Evolutionary conservation across 257 asterid species (phyloP).

Genomic region (Plantago elongata): DNA sequence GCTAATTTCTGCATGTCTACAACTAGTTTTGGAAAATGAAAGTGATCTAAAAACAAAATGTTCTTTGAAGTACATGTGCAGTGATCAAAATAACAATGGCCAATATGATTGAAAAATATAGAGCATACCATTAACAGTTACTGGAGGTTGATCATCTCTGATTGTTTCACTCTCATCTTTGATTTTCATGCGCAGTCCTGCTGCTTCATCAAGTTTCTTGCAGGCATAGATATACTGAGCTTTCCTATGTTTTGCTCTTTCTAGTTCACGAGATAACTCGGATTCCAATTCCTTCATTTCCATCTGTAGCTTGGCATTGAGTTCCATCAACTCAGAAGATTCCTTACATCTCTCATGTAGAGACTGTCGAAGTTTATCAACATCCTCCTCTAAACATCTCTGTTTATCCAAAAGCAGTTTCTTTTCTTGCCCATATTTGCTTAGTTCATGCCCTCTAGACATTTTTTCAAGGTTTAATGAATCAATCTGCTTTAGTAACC

Average conservation of each 20-base stretch:
- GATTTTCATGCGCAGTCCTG: slow-evolving; percentile 28
- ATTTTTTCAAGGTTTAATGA: slow-evolving; percentile 31
- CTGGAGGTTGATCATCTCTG: slow-evolving; percentile 37
- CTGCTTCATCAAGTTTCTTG: slow-evolving; percentile 40
- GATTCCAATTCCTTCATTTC: slow-evolving; percentile 37
- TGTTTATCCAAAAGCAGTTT: slow-evolving; percentile 45
- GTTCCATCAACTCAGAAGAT: slow-evolving; percentile 44
- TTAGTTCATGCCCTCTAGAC: slow-evolving; percentile 7
- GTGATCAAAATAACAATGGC: neutral
- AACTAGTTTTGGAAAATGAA: too few species aligned
- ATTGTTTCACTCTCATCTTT: slow-evolving; percentile 41
- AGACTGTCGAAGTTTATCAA: slow-evolving; percentile 42
- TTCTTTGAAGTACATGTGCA: neutral
- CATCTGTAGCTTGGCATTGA: slow-evolving; percentile 37
- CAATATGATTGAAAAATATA: slow-evolving; percentile 12
- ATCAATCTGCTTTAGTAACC: slow-evolving; percentile 41
- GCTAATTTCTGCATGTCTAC: too few species aligned
- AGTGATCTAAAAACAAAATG: neutral
- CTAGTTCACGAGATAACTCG: too few species aligned
- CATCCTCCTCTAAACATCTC: slow-evolving; percentile 39
- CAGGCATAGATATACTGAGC: slow-evolving; percentile 57
- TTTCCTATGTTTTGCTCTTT: slow-evolving; percentile 40
- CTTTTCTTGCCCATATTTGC: slow-evolving; percentile 51
- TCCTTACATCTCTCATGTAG: slow-evolving; percentile 43
- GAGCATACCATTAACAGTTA: slow-evolving; percentile 38